A percentile compares a stretch with the other conserved stretches of the same genome.
These are phyloP conservation scores for Suillus clintonianus DNA, from an alignment of 768 basidiomycete genomes.

Conservation along the genomic window DNA sequence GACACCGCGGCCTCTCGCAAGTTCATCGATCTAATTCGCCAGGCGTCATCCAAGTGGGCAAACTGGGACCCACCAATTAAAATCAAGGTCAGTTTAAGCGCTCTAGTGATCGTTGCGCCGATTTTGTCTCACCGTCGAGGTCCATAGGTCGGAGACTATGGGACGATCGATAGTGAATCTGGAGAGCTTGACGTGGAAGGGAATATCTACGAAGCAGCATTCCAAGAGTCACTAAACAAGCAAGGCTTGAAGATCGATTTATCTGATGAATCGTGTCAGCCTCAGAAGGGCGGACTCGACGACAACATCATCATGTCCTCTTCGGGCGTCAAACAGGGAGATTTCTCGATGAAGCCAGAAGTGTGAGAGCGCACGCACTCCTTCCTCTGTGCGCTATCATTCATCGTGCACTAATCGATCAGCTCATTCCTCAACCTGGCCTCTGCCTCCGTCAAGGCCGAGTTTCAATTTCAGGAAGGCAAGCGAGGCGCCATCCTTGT, in stretches of 20 bases:
- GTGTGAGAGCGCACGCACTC: conserved; percentile 18
- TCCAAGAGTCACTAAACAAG: conserved; percentile 17
- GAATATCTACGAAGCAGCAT: conserved; percentile 30
- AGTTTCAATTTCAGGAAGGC: conserved; percentile 35
- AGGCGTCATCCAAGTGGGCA: conserved; percentile 36
- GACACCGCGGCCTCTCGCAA: conserved; percentile 24
- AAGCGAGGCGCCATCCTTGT: conserved; percentile 36
- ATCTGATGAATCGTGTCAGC: conserved; percentile 11
- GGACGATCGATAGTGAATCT: conserved; percentile 27
- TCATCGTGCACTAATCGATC: neutral
- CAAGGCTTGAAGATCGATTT: conserved; percentile 5
- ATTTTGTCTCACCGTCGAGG: neutral
- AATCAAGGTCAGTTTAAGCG: conserved; percentile 25
- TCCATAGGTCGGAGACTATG: conserved; percentile 37
- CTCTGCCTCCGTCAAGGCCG: conserved; percentile 32
- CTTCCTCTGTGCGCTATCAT: neutral
- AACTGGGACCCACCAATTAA: conserved; percentile 39
- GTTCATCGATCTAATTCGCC: conserved; percentile 35
- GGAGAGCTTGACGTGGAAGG: conserved; percentile 33
- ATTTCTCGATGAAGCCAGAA: conserved; percentile 14
- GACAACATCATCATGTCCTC: conserved; percentile 25
- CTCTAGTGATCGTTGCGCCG: neutral
- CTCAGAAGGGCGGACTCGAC: conserved; percentile 17
- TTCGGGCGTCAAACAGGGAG: conserved; percentile 17
- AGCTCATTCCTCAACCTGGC: conserved; percentile 24